Conservation (phyloP, 2,329 filamentous ascomycete genomes). For the Aspergillus tamarii region DNA sequence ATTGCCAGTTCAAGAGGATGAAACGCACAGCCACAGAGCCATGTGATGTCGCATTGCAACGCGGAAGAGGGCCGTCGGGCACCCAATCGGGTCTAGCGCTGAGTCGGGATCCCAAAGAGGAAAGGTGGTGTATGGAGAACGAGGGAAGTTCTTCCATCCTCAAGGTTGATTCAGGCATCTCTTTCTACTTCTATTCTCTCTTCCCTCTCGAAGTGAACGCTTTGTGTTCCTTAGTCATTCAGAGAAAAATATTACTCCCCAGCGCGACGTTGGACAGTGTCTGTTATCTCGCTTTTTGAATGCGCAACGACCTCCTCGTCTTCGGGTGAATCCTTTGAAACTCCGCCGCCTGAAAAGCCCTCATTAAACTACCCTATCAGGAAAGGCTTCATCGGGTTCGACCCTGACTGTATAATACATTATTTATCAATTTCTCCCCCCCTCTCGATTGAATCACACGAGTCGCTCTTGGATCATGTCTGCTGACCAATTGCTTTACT, state of each 20-base stretch:
- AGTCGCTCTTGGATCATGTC: constrained; percentile 27
- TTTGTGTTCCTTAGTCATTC: not conserved
- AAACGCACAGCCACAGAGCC: not conserved
- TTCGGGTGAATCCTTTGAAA: not conserved
- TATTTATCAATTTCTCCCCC: not conserved
- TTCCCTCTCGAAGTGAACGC: not conserved
- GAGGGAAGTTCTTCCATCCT: not conserved
- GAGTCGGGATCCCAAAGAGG: constrained; percentile 10
- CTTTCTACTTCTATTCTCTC: not conserved
- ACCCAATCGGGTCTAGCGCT: constrained; percentile 1
- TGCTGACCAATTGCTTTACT: constrained; percentile 30
- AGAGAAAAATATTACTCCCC: not conserved
- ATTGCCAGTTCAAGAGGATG: not conserved
- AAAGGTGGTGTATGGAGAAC: constrained; percentile 7
- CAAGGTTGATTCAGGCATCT: not conserved
- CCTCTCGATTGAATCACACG: not conserved
- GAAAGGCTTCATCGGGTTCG: constrained; percentile 5
- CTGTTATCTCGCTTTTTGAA: constrained; percentile 11
- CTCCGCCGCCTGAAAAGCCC: not conserved
- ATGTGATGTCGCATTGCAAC: constrained; percentile 6
- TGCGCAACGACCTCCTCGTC: constrained; percentile 3
- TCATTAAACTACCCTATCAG: constrained; percentile 8
- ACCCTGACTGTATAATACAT: constrained; percentile 3
- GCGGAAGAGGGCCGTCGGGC: not conserved
- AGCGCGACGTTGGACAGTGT: not conserved